phyloP scores from a whole-genome alignment of 2,329 filamentous ascomycete genomes.

The Fusarium robinianum region DNA sequence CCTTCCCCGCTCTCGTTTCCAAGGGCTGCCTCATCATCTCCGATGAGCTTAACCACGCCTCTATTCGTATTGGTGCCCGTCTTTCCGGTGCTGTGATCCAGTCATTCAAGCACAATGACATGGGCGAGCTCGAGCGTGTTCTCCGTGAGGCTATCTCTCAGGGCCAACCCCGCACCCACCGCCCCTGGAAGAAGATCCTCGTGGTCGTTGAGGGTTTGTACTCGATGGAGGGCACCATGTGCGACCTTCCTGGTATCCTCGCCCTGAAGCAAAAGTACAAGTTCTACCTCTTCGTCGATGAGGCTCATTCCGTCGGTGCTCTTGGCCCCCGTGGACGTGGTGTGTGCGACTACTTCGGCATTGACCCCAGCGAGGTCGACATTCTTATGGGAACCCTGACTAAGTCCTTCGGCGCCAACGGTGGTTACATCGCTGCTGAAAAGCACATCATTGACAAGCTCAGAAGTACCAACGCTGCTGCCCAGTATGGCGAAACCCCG shows the following conservation, averaged over 20 bases:
- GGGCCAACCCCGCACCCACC: slow-evolving; percentile 96
- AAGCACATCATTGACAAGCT: slow-evolving; percentile 93
- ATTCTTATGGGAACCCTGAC: slow-evolving; percentile 98
- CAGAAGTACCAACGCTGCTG: slow-evolving; percentile 80
- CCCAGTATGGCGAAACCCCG: slow-evolving; percentile 84
- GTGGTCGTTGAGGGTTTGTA: slow-evolving; percentile 96
- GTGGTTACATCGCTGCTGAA: slow-evolving; percentile 90
- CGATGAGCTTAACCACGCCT: slow-evolving; percentile 96
- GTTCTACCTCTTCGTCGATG: slow-evolving; percentile 93
- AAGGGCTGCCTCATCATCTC: slow-evolving; percentile 95
- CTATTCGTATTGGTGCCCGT: slow-evolving; percentile 92
- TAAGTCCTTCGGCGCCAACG: slow-evolving; percentile 98
- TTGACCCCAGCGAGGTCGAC: slow-evolving; percentile 86
- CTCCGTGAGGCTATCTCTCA: slow-evolving; percentile 93
- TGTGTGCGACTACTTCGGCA: slow-evolving; percentile 95
- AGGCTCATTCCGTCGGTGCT: slow-evolving; percentile 94
- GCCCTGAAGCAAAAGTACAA: slow-evolving; percentile 94
- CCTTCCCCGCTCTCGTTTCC: slow-evolving; percentile 88
- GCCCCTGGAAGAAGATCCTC: slow-evolving; percentile 98
- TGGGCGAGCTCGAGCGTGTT: slow-evolving; percentile 80
- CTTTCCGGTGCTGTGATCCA: slow-evolving; percentile 93
- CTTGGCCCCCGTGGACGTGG: slow-evolving; percentile 86
- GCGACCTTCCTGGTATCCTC: slow-evolving; percentile 89
- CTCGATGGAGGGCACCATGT: slow-evolving; percentile 99
- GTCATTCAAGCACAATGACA: slow-evolving; percentile 98